Conservation (phyloP, 2,329 filamentous ascomycete genomes). For the Microsporum audouinii region DNA sequence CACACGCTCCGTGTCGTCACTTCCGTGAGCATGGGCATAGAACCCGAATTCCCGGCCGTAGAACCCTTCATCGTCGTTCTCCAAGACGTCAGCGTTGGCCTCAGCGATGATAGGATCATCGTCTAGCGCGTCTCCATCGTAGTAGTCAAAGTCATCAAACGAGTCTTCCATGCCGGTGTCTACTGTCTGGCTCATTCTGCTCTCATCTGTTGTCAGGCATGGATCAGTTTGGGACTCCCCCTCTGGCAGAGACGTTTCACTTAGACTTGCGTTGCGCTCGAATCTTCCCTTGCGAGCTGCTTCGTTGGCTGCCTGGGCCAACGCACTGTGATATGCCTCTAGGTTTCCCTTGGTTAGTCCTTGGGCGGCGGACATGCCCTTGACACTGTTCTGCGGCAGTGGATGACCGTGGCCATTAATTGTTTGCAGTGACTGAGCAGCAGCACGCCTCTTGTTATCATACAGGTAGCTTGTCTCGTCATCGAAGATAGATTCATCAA, state of each 20-base stretch:
- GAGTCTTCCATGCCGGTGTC: slow-evolving; percentile 31
- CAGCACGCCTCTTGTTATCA: slow-evolving; percentile 23
- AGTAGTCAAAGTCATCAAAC: slow-evolving; percentile 39
- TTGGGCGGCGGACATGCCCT: not conserved
- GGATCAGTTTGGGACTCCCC: slow-evolving; percentile 31
- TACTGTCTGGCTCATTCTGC: slow-evolving; percentile 38
- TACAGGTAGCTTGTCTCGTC: slow-evolving; percentile 36
- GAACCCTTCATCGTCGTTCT: slow-evolving; percentile 84
- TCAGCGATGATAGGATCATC: slow-evolving; percentile 90
- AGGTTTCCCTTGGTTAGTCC: slow-evolving; percentile 33
- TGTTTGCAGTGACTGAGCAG: slow-evolving; percentile 7
- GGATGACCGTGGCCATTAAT: not conserved
- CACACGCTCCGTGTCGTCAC: slow-evolving; percentile 47
- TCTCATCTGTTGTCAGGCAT: slow-evolving; percentile 41
- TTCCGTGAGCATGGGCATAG: slow-evolving; percentile 53
- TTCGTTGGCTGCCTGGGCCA: slow-evolving; percentile 68
- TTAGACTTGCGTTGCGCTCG: slow-evolving; percentile 46
- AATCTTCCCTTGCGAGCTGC: slow-evolving; percentile 69
- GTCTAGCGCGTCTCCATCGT: slow-evolving; percentile 57
- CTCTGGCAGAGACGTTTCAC: slow-evolving; percentile 27
- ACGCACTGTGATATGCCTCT: slow-evolving; percentile 68
- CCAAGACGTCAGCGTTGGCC: slow-evolving; percentile 85
- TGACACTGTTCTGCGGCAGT: not conserved
- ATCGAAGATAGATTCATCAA: slow-evolving; percentile 41
- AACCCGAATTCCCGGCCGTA: slow-evolving; percentile 97